Percentiles rank a stretch among this genome's conserved stretches.
Conservation (phyloP, 441 rosid species). For the Gossypium trilobum region DNA sequence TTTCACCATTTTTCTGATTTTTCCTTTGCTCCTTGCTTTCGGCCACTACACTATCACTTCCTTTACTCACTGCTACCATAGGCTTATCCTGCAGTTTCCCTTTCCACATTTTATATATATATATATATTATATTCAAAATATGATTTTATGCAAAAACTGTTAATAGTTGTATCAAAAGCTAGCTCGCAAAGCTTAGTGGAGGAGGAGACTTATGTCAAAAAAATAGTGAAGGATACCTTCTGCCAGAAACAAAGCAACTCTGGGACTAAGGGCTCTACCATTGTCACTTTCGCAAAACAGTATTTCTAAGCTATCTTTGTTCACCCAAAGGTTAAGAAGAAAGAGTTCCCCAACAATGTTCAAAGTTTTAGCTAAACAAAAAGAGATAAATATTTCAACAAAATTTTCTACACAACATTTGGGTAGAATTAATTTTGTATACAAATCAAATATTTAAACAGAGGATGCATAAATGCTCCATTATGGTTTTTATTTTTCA, state of each 20-base stretch:
- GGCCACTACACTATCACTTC: too few relatives aligned
- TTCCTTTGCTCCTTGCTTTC: too few relatives aligned
- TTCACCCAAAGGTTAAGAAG: conserved; percentile 7
- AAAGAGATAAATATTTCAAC: conserved; percentile 1
- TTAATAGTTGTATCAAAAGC: too few relatives aligned
- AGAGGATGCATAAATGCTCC: background rate
- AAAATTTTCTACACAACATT: background rate
- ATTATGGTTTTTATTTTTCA: background rate
- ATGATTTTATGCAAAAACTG: too few relatives aligned
- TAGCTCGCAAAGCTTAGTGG: too few relatives aligned
- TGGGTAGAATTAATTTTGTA: background rate
- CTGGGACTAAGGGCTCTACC: conserved; percentile 36
- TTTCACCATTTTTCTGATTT: too few relatives aligned
- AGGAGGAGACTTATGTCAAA: too few relatives aligned
- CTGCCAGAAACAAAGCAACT: background rate
- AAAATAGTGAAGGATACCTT: background rate
- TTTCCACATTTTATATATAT: too few relatives aligned
- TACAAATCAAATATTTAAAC: background rate
- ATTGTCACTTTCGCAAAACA: conserved; percentile 24
- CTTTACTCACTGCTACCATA: too few relatives aligned
- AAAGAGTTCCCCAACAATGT: background rate
- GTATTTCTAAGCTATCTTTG: conserved; percentile 20
- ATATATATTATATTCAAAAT: too few relatives aligned
- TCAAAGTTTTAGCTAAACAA: conserved; percentile 30
- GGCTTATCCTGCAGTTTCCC: too few relatives aligned